Base-by-base conservation (phyloP, 139 green algal genomes). In the Picochlorum costavermella region DNA sequence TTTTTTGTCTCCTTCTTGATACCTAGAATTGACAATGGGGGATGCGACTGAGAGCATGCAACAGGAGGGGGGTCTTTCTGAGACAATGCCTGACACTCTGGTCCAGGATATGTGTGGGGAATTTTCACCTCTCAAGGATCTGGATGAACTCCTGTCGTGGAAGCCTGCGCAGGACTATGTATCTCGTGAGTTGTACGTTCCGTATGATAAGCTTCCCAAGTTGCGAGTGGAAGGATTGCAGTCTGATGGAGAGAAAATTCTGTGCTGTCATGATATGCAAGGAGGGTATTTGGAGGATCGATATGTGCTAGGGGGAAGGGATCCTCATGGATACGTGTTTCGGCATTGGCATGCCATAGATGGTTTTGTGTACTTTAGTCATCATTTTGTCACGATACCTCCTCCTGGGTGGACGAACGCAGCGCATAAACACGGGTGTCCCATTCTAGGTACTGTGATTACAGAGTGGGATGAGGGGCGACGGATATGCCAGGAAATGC, bases 221-320 rank as follows among this genome's bases (percentile, higher is more conserved):
- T 28, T 28, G 16, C 16, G 46, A 53, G 46, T 53, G 11, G 46
- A 23, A 23, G 46, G 46, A 53, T 23, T 53, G n/a, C 17, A 53
- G 16, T 20, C 40, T 46, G 25, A 68, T 46, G 44, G 65, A 23
- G 80, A 83, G 3, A 60, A 76, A 36, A 64, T 96, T 49, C 68
- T 96, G 56, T 80, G 89, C 1, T 96, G 89, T 56, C 89, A 96
- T 65, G 89, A 96, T 59, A 83, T 94, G 75, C 65, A 62, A 30
- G 82, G 84, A 4, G 82, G 84, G 20, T 96, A 96, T 69, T n/a
- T 60, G 1, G 51, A 77, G 14, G 83, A 90, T 44, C 25, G 48
- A 6, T 62, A 58, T 33, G n/a, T 49, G 16, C 68, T 78, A 49
- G 70, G 70, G 3, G 40, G 50, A 49, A 17, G 13, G 2, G 61